phyloP scores from a whole-genome alignment of 768 basidiomycete genomes.

The Suillus weaverae region DNA sequence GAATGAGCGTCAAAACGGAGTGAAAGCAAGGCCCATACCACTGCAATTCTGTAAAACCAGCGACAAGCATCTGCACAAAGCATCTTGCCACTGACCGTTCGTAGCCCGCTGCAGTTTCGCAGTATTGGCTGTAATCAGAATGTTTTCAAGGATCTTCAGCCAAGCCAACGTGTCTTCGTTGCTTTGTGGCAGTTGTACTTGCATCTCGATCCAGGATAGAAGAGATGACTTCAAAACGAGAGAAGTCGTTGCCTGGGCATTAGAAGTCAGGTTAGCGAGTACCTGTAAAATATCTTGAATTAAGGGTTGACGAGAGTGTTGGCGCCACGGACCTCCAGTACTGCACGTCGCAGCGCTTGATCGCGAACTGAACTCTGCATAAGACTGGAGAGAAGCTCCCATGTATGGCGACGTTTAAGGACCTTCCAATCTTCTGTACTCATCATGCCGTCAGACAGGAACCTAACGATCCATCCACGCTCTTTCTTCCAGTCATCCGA shows the following conservation, averaged over 20 bases:
- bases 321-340: conserved; percentile 59
- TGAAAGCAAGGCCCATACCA: conserved; percentile 10
- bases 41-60: conserved; percentile 36
- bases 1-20: background rate
- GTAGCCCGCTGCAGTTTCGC: conserved; percentile 55
- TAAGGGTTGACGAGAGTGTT: background rate
- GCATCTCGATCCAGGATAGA: conserved; percentile 82
- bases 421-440: conserved; percentile 79
- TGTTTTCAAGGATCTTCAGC: conserved; percentile 66
- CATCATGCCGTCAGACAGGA: conserved; percentile 79
- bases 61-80: conserved; percentile 52
- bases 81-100: conserved; percentile 59
- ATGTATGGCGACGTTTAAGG: conserved; percentile 78
- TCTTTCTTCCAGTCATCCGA: conserved; percentile 84
- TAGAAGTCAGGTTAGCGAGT: conserved; percentile 71
- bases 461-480: conserved; percentile 84
- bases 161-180: conserved; percentile 52
- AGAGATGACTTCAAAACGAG: conserved; percentile 72
- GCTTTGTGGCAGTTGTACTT: conserved; percentile 37
- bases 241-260: conserved; percentile 65
- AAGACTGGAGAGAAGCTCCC: conserved; percentile 83
- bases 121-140: conserved; percentile 50
- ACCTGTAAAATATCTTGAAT: conserved; percentile 45
- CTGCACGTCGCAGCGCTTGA: conserved; percentile 47
- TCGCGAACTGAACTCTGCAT: conserved; percentile 70